Percentiles rank a stretch among this genome's conserved stretches.
Conservation (phyloP, 441 rosid genomes). For the Populus hybrid region DNA sequence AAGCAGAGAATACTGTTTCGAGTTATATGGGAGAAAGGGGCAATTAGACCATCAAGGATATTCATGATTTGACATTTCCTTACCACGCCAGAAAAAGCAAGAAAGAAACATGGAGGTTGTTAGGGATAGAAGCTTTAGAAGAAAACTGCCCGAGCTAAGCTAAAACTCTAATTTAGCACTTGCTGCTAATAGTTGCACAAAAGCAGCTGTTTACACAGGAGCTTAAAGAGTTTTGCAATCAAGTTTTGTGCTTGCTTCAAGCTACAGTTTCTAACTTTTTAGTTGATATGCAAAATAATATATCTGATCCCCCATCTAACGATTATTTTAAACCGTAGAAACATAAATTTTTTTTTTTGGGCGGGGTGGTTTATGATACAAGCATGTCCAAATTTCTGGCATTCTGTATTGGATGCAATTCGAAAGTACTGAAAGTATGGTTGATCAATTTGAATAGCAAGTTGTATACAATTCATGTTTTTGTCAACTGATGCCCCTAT, state of each 20-base stretch:
- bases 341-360: neutral
- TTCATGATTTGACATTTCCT: too few relatives aligned
- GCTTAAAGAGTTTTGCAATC: neutral
- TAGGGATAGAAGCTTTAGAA: too few relatives aligned
- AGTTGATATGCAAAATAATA: neutral
- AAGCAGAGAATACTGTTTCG: too few relatives aligned
- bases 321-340: neutral
- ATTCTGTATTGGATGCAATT: neutral
- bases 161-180: too few relatives aligned
- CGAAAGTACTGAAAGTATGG: neutral
- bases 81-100: too few relatives aligned
- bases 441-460: neutral
- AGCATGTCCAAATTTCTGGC: neutral
- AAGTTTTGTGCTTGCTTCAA: neutral
- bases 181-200: too few relatives aligned
- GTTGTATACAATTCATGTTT: neutral
- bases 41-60: too few relatives aligned
- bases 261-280: neutral
- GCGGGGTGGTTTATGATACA: neutral
- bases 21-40: too few relatives aligned
- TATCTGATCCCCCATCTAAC: neutral
- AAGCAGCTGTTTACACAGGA: too few relatives aligned
- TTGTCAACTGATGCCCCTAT: neutral
- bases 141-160: too few relatives aligned
- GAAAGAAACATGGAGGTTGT: too few relatives aligned